Evolutionary conservation across 116 monocot genomes (phyloP), one percentile per base, ranked within the genome.

Genomic region (Phalaenopsis hybrid): DNA sequence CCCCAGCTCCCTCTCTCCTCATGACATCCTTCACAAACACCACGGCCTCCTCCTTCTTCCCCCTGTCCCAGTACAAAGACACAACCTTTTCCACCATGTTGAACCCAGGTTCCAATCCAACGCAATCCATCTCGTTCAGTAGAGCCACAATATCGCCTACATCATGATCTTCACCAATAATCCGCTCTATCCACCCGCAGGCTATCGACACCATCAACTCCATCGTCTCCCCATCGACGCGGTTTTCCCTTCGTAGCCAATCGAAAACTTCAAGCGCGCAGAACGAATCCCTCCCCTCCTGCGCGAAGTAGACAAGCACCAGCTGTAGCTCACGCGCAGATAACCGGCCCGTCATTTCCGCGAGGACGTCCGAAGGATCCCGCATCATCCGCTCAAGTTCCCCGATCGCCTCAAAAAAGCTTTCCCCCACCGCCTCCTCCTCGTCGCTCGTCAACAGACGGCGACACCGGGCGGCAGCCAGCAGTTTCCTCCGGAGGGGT

Each of bases 181-280:
- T 68, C 77, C 94, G 73, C 79, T 92, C 91, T 7, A 97, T 90
- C 97, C 97, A 97, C 28, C 91, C 89, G 57, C 96, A 96, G 6
- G 89, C 89, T 41, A 96, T 96, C 25, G 91, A 91, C 10, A 88
- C 96, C 96, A 96, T 96, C 79, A 96, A 85, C 87, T 96, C 94
- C 94, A 92, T 91, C 51, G 91, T 97, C 86, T 94, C 94, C 80
- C 89, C 89, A 74, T 97, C 97, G 13, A 94, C 91, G 52, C 87
- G 72, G 73, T 94, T 92, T 85, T 94, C 96, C 83, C 80, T 91
- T 81, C 84, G 84, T 77, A 96, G 78, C 91, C 92, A 96, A 45
- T 94, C 96, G 81, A 96, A 96, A 33, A 96, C 96, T 79, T 94
- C 96, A 20, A 96, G 87, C 13, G 94, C 92, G 76, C 96, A 96